Evolutionary conservation across 495 filamentous ascomycete species (phyloP).

Genomic region (Bathelium albidoporum): DNA sequence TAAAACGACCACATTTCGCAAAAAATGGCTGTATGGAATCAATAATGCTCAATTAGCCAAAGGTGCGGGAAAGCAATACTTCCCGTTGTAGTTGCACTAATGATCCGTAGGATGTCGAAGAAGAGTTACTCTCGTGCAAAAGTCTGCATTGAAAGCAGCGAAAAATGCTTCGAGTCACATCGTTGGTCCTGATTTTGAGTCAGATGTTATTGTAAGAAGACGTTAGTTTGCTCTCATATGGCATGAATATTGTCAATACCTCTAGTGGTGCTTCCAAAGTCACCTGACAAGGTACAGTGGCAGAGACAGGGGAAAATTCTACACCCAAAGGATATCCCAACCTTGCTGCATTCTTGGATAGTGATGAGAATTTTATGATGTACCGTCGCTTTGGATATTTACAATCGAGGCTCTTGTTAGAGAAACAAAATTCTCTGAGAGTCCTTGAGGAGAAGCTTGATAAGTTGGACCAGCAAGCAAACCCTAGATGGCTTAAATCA

Average conservation of each 20-base stretch:
- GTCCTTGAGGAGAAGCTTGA: slow-evolving; percentile 21
- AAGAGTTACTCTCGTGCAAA: background rate
- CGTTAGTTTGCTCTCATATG: background rate
- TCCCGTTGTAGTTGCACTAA: background rate
- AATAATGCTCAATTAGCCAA: background rate
- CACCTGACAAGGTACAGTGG: background rate
- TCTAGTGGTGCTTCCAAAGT: background rate
- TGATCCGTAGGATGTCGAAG: background rate
- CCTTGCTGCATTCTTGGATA: slow-evolving; percentile 25
- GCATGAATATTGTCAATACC: background rate
- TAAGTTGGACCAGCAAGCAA: slow-evolving; percentile 7
- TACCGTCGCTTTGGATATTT: slow-evolving; percentile 29
- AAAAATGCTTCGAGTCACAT: background rate
- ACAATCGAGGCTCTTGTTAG: slow-evolving; percentile 22
- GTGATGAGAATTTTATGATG: slow-evolving; percentile 25
- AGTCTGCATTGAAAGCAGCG: background rate
- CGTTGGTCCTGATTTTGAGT: background rate
- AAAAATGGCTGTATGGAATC: background rate
- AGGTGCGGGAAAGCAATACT: background rate
- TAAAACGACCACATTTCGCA: background rate
- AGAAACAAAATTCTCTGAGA: slow-evolving; percentile 24
- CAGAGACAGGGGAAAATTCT: background rate
- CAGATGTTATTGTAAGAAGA: background rate
- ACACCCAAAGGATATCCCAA: slow-evolving; percentile 18
- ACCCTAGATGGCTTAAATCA: background rate